Base-by-base conservation (phyloP, 2,329 filamentous ascomycete species). In the Stagonosporopsis chrysanthemi region DNA sequence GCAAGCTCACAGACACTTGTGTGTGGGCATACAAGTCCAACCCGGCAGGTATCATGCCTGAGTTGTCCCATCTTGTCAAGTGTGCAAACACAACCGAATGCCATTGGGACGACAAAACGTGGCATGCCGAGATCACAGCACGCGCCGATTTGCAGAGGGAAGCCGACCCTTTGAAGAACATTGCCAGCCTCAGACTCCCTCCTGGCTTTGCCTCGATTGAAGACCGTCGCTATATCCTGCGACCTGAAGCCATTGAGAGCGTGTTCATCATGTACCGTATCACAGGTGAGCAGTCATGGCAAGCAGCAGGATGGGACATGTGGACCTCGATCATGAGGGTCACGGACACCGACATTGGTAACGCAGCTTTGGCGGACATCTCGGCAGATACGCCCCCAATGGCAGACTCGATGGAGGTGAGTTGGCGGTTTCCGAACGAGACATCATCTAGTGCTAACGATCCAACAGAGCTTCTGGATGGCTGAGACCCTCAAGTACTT, bases 11-110 rank as follows among this genome's bases (percentile, higher is more conserved):
- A 0, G 81, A 88, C 53, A 83, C 83, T 3, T 88, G 86, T 67
- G 81, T 87, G n/a, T 88, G 85, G 84, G 82, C 84, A 1, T 88
- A 88, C 70, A 80, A 82, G 61, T 76, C 80, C 9, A 82, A 83
- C 5, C 81, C 81, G 1, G 77, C 82, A 2, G 85, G 85, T 5
- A 82, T 88, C 56, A 88, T 88, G 85, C 84, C 86, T 1, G 86
- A 88, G 67, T 72, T 78, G 43, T 86, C 85, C 64, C 74, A 80
- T 31, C 75, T 87, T 40, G 68, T 84, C 15, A 78, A 82, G 4
- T 88, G 86, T 68, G 57, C 66, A 11, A 70, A 68, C 41, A 62
- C 57, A 22, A 69, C 69, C 44, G 42, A 69, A 52, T 87, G 85
- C 63, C 69, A 73, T 12, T 87, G 84, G 85, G 77, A 86, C 60